These are phyloP conservation scores for Saccharata proteae DNA, from an alignment of 2,329 filamentous ascomycete genomes.

Conservation along the genomic window DNA sequence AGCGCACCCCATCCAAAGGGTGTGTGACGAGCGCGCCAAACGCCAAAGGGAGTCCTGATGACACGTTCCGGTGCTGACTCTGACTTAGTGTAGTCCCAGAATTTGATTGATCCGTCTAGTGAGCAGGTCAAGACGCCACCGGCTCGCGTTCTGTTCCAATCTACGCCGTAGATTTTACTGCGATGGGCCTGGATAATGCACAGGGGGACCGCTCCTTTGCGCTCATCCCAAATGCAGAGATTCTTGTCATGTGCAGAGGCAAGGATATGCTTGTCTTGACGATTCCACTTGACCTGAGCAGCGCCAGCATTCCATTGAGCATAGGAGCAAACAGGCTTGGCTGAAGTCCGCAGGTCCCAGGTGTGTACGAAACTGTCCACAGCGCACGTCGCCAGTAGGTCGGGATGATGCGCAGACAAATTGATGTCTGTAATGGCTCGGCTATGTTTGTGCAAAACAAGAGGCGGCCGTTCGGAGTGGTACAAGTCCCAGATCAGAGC, in stretches of 20 bases:
- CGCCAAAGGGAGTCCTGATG: constrained; percentile 71
- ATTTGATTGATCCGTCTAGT: constrained; percentile 81
- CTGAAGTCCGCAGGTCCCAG: constrained; percentile 73
- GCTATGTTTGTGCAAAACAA: constrained; percentile 68
- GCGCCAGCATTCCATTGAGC: constrained; percentile 69
- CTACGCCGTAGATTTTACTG: constrained; percentile 90
- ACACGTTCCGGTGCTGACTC: constrained; percentile 47
- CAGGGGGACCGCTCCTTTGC: constrained; percentile 65
- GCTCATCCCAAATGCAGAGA: constrained; percentile 81
- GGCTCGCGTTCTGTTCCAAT: constrained; percentile 74
- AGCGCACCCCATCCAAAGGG: constrained; percentile 78
- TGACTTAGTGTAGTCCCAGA: constrained; percentile 67
- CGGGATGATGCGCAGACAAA: constrained; percentile 85
- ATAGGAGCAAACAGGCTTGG: constrained; percentile 49
- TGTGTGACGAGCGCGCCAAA: constrained; percentile 84
- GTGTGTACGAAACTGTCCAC: constrained; percentile 89
- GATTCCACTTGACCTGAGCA: constrained; percentile 90
- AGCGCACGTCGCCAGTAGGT: constrained; percentile 78
- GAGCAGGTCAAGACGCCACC: constrained; percentile 76
- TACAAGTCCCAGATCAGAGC: constrained; percentile 91
- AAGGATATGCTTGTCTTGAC: constrained; percentile 73
- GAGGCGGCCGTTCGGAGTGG: constrained; percentile 10
- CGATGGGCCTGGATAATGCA: constrained; percentile 77
- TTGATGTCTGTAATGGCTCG: constrained; percentile 94
- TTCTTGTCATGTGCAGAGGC: constrained; percentile 84